phyloP scores from a whole-genome alignment of 495 filamentous ascomycete species.

The Penicillium bovifimosum region DNA sequence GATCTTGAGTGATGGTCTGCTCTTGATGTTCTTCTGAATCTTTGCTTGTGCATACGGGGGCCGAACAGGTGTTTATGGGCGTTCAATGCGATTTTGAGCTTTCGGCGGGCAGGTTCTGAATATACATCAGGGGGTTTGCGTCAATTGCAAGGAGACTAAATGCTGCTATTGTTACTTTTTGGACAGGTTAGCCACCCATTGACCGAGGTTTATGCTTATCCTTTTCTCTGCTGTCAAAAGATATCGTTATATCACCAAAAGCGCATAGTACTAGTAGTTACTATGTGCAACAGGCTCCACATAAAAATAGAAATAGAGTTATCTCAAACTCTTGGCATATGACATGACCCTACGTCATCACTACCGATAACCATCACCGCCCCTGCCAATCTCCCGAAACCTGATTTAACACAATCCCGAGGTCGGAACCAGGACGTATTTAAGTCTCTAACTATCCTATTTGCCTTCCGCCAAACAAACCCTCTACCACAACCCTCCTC shows the following conservation, averaged over 20 bases:
- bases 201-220: neutral
- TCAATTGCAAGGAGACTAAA: neutral
- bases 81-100: neutral
- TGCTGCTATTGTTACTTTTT: neutral
- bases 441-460: neutral
- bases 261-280: no score
- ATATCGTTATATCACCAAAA: neutral
- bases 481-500: neutral
- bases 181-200: no score
- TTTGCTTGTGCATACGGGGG: neutral
- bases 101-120: neutral
- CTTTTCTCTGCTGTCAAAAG: neutral
- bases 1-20: neutral
- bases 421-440: neutral
- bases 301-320: neutral
- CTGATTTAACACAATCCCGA: neutral
- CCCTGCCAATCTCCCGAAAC: neutral
- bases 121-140: neutral
- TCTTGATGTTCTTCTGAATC: neutral
- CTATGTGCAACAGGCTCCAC: neutral
- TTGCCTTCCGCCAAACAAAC: neutral
- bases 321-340: conserved; percentile 8
- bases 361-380: neutral
- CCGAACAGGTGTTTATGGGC: neutral
- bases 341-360: conserved; percentile 21